phyloP scores from a whole-genome alignment of 306 rosid species.

The Psophocarpus tetragonolobus region DNA sequence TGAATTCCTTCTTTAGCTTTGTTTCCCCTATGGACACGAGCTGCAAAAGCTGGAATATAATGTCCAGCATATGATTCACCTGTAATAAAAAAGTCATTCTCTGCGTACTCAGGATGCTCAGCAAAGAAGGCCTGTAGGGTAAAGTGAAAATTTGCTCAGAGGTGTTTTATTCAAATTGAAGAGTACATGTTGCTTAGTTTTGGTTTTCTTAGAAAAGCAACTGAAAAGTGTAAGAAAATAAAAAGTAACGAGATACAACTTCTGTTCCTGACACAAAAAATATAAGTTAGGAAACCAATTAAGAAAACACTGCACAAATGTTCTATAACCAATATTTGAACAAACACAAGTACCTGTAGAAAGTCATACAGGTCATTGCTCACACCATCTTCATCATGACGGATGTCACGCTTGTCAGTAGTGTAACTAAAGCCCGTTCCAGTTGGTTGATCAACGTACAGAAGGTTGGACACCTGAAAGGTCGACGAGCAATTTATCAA shows the following conservation, averaged over 20 bases:
- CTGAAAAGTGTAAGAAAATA: not conserved
- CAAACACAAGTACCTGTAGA: conserved; percentile 60
- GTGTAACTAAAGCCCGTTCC: conserved; percentile 97
- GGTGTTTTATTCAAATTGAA: not conserved
- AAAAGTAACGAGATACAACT: not conserved
- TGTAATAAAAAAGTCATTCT: conserved; percentile 86
- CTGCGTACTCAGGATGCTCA: conserved; percentile 76
- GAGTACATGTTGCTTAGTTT: not conserved
- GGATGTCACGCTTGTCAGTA: conserved; percentile 73
- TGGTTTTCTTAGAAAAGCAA: not conserved
- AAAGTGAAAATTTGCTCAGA: conserved; percentile 21
- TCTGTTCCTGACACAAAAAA: not conserved
- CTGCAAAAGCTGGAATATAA: conserved; percentile 97
- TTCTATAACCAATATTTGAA: conserved; percentile 20
- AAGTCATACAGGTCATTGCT: conserved; percentile 93
- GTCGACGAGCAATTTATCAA: conserved; percentile 30
- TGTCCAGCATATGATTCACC: conserved; percentile 99
- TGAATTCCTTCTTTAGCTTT: conserved; percentile 94
- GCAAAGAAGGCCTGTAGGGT: conserved; percentile 71
- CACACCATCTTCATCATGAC: conserved; percentile 85
- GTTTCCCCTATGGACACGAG: conserved; percentile 90
- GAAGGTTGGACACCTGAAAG: conserved; percentile 85
- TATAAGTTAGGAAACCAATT: not conserved
- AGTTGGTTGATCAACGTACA: conserved; percentile 94
- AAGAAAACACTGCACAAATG: not conserved